Base-by-base conservation (phyloP, 1,139 yeast genomes). In the Candida tunisiensis region DNA sequence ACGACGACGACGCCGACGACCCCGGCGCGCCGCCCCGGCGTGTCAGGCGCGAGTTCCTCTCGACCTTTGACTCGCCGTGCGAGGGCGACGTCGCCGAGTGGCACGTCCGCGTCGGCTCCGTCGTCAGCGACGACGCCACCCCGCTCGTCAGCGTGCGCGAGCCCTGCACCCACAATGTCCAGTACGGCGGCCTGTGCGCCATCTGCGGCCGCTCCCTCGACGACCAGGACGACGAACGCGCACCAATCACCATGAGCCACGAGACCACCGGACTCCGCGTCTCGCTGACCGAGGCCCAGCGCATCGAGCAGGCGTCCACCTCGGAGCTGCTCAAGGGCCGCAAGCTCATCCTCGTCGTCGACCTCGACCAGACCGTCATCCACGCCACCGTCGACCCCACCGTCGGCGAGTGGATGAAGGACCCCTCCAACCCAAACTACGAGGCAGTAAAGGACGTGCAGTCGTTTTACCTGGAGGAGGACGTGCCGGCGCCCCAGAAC, bases 361-460 rank as follows among this genome's bases (percentile, higher is more conserved):
- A 88, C 57, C 61, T 88, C 36, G 99, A 88, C 55, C 98, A 91
- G 51, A 91, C 98, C 0, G 93, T 88, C 6, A 88, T 88, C 21
- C 99, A 88, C 47, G 94, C 96, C 21, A 88, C 96, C 3, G 95
- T 85, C 15, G 98, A 88, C 47, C 95, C 96, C 1, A 83, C 95
- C 0, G 93, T 88, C 21, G 92, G 92, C 1, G 93, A 82, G 46
- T 88, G 98, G 98, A 85, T 80, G 61, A 62, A 63, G 34, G 95
- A 88, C 42, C 75, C 85, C 3, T 49, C 61, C 4, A 80, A 82
- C 42, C 93, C 95, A 10, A 83, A 88, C 43, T 77, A 78, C 45
- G 73, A 71, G 3, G 74, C 91, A 2, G 71, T 88, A 16, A 74
- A 74, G 45, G 93, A 83, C 42, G 96, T 91, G 3, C 58, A 62